Base-by-base conservation (phyloP, 768 basidiomycete species). In the Kockovaella imperatae region DNA sequence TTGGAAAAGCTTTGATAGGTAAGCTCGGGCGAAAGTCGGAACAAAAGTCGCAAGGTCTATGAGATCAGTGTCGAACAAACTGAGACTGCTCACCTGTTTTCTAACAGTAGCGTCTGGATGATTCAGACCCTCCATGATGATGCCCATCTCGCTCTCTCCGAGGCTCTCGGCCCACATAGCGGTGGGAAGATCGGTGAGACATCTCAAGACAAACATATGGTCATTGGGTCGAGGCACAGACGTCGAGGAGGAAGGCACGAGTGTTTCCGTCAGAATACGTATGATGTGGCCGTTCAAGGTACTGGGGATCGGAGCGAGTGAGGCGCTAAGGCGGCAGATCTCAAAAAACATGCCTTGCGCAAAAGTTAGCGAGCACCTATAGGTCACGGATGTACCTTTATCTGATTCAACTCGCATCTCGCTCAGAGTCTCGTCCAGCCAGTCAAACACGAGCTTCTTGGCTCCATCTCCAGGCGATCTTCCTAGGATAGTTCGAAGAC, bases 41-140 rank as follows among this genome's bases (percentile, higher is more conserved):
- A 2, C n/a, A 60, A 42, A 11, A 60, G 17, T 3, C 49, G 45
- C 13, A 56, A 18, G 3, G 58, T 60, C 58, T 32, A 42, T 48
- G 32, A 15, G 20, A 14, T 44, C 40, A 44, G 29, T 4, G 7
- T 10, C 15, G 41, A 26, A 2, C 2, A 28, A 8, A 14, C 13
- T 13, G 34, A 10, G 8, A 31, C 8, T 20, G 51, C 60, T 41
- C 28, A 67, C 64, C 17, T 36, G 30, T 45, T 47, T 34, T 11
- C 65, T 52, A 15, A 64, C 47, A 20, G 45, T 57, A 35, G 52
- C 45, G 47, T 67, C 65, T 10, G 31, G 28, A 44, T 53, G 54
- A 31, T 64, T 50, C 18, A 64, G 40, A 3, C 65, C 65, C 25
- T 55, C 44, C 62, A 67, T 62, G 23, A 67, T 47, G 8, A 50